A percentile compares a stretch with the other conserved stretches of the same genome.
Conservation (phyloP, 2,329 filamentous ascomycete genomes). For the Trichocomaceae sp. region DNA sequence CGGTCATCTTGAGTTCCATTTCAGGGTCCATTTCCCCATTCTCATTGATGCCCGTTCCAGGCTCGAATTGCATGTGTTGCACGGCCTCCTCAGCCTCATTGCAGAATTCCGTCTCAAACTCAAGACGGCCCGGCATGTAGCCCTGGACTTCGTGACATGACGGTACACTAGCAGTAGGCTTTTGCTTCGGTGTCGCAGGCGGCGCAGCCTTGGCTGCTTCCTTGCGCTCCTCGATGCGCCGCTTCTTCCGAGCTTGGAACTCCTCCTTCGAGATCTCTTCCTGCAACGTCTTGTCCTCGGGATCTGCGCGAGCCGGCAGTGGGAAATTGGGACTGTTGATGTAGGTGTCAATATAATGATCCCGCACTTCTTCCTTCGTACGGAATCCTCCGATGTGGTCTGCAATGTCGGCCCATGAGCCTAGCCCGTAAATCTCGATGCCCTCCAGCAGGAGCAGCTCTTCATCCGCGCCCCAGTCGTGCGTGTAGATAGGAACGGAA, state of each 20-base stretch:
- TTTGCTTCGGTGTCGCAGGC: slow-evolving; percentile 81
- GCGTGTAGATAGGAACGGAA: slow-evolving; percentile 91
- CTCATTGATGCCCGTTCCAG: slow-evolving; percentile 84
- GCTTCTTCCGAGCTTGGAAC: slow-evolving; percentile 88
- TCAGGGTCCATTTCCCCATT: slow-evolving; percentile 88
- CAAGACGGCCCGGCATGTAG: slow-evolving; percentile 94
- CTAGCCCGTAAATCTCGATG: slow-evolving; percentile 89
- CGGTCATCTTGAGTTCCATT: slow-evolving; percentile 93
- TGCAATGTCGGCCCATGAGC: slow-evolving; percentile 95
- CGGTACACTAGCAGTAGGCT: slow-evolving; percentile 90
- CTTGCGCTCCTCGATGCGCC: slow-evolving; percentile 84
- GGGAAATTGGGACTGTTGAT: slow-evolving; percentile 79
- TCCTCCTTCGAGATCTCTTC: slow-evolving; percentile 80
- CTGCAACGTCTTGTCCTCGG: slow-evolving; percentile 69
- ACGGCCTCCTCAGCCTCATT: slow-evolving; percentile 98
- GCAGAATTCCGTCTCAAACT: slow-evolving; percentile 95
- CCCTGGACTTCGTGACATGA: slow-evolving; percentile 97
- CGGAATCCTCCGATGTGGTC: slow-evolving; percentile 96
- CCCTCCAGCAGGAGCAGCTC: slow-evolving; percentile 90
- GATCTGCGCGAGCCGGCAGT: slow-evolving; percentile 77
- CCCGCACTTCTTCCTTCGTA: slow-evolving; percentile 87
- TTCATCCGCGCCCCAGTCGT: slow-evolving; percentile 95
- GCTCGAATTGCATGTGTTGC: slow-evolving; percentile 96
- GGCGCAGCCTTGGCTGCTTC: slow-evolving; percentile 79
- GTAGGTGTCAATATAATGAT: slow-evolving; percentile 87